Evolutionary conservation across 352 stramenopile genomes (phyloP).

Genomic region (Globisporangium takayamanum): DNA sequence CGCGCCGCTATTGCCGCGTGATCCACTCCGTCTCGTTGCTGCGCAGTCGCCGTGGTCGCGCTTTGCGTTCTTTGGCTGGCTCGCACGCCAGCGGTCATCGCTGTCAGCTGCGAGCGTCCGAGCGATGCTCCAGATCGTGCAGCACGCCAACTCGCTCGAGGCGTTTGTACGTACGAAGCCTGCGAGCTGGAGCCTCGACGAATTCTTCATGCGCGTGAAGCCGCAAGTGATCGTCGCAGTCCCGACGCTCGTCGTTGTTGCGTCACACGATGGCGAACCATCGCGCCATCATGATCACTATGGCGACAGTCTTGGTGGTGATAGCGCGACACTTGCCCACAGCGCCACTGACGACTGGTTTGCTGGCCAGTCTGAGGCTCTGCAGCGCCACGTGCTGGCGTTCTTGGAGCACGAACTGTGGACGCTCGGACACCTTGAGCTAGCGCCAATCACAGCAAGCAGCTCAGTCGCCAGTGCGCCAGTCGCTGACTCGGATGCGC

Average conservation of each 20-base stretch:
- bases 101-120: background rate
- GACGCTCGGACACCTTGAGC: constrained; percentile 4
- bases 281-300: background rate
- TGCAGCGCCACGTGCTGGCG: constrained; percentile 7
- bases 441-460: background rate
- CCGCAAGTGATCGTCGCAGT: constrained; percentile 10
- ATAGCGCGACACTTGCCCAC: background rate
- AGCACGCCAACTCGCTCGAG: constrained; percentile 12
- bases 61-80: constrained; percentile 15
- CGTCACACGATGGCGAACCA: background rate
- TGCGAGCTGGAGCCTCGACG: background rate
- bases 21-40: constrained; percentile 5
- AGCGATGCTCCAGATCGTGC: constrained; percentile 9
- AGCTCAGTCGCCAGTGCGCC: background rate
- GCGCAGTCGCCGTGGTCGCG: constrained; percentile 5
- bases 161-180: constrained; percentile 2
- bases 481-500: background rate
- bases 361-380: background rate
- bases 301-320: no score
- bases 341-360: constrained; percentile 6
- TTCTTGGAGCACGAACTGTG: constrained; percentile 8
- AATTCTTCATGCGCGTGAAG: background rate
- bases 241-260: constrained; percentile 11
- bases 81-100: constrained; percentile 2
- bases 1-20: constrained; percentile 3